These are phyloP conservation scores for Cryptosporidium sp. DNA, from an alignment of 169 alveolate species.

Conservation along the genomic window DNA sequence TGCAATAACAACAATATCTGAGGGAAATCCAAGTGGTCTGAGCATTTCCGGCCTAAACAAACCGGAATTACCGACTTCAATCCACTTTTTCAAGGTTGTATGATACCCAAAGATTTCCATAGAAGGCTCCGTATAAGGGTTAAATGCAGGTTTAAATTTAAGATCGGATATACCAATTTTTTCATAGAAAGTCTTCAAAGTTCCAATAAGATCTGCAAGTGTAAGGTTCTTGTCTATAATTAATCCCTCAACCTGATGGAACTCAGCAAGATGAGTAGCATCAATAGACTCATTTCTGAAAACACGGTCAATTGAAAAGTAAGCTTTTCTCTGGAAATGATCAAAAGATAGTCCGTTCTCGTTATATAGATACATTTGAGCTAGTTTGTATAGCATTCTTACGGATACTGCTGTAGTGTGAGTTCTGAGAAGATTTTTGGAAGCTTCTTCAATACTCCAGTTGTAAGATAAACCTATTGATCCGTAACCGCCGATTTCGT, in stretches of 20 bases:
- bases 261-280: conserved; percentile 99
- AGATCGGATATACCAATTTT: conserved; percentile 93
- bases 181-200: conserved; percentile 90
- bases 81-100: conserved; percentile 94
- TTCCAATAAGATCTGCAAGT: conserved; percentile 91
- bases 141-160: conserved; percentile 99
- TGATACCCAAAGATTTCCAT: conserved; percentile 99
- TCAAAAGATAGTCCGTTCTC: conserved; percentile 57
- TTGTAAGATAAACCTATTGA: conserved; percentile 98
- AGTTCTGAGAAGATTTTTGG: conserved; percentile 92
- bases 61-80: conserved; percentile 99
- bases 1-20: conserved; percentile 96
- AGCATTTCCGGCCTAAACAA: conserved; percentile 99
- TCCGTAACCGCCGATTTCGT: conserved; percentile 95
- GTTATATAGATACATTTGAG: conserved; percentile 89
- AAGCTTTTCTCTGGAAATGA: conserved; percentile 89
- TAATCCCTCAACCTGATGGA: conserved; percentile 97
- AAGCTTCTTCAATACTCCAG: conserved; percentile 91
- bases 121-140: conserved; percentile 99
- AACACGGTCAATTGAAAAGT: conserved; percentile 98
- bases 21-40: conserved; percentile 98
- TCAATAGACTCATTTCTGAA: conserved; percentile 99
- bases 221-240: conserved; percentile 93
- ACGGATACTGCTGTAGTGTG: conserved; percentile 99
- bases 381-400: conserved; percentile 92